Conservation (phyloP, 768 basidiomycete species). For the Suillus plorans region DNA sequence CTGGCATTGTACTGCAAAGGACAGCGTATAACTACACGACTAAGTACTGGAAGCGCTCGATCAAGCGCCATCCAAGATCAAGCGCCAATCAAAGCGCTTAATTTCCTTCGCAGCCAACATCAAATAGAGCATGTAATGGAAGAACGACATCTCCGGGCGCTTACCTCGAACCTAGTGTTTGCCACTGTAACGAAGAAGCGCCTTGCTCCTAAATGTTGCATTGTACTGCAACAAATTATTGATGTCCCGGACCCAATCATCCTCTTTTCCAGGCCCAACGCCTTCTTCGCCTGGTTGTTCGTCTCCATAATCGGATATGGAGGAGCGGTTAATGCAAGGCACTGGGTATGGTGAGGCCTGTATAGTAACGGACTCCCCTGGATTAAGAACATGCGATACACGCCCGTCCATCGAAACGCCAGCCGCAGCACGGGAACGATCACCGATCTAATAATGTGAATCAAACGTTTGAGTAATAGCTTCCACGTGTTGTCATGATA, state of each 20-base stretch:
- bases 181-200: constrained; percentile 71
- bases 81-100: not conserved
- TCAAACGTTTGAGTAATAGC: constrained; percentile 8
- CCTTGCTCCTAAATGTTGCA: constrained; percentile 89
- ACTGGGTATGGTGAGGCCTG: constrained; percentile 87
- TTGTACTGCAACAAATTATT: constrained; percentile 95
- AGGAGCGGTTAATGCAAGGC: constrained; percentile 89
- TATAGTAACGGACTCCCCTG: constrained; percentile 84
- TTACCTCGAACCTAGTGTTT: constrained; percentile 15
- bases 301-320: constrained; percentile 54
- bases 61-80: not conserved
- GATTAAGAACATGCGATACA: constrained; percentile 75
- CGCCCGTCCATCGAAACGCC: constrained; percentile 95
- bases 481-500: not conserved
- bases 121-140: not conserved
- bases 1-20: not conserved
- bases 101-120: not conserved
- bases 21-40: constrained; percentile 12
- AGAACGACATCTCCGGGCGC: not conserved
- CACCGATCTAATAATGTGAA: constrained; percentile 61
- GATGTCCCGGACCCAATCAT: constrained; percentile 97
- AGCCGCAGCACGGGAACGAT: constrained; percentile 80
- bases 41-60: not conserved
- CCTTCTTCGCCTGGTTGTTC: constrained; percentile 55
- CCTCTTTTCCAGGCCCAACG: constrained; percentile 77